Conservation (phyloP, 305 asterid species). For the Fraxinus paxiana region DNA sequence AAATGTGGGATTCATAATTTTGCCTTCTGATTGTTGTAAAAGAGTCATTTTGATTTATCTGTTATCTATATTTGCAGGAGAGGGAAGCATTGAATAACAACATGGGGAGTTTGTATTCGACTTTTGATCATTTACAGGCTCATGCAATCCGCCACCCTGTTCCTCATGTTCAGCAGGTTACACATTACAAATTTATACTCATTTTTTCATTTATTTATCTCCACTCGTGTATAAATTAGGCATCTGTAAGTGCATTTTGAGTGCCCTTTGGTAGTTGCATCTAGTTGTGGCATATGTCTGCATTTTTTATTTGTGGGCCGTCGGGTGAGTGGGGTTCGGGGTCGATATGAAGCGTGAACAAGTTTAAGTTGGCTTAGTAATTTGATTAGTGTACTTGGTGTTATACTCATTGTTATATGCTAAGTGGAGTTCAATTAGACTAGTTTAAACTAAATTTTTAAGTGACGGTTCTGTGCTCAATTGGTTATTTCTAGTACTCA, state of each 20-base stretch:
- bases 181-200: background rate
- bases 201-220: background rate
- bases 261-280: background rate
- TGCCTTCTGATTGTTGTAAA: conserved; percentile 1
- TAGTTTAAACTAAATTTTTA: background rate
- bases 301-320: background rate
- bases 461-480: background rate
- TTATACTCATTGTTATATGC: background rate
- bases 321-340: background rate
- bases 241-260: background rate
- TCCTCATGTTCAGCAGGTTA: conserved; percentile 60
- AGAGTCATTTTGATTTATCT: background rate
- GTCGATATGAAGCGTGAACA: background rate
- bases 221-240: background rate
- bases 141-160: conserved; percentile 53
- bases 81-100: conserved; percentile 44
- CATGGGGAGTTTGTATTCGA: conserved; percentile 54
- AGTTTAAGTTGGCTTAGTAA: background rate
- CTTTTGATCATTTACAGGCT: conserved; percentile 59
- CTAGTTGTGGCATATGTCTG: background rate
- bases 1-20: background rate
- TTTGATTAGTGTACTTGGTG: background rate
- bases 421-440: background rate
- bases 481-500: background rate
- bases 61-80: conserved; percentile 40